phyloP scores from a whole-genome alignment of 2,329 filamentous ascomycete species.

The Ambrosiella xylebori region DNA sequence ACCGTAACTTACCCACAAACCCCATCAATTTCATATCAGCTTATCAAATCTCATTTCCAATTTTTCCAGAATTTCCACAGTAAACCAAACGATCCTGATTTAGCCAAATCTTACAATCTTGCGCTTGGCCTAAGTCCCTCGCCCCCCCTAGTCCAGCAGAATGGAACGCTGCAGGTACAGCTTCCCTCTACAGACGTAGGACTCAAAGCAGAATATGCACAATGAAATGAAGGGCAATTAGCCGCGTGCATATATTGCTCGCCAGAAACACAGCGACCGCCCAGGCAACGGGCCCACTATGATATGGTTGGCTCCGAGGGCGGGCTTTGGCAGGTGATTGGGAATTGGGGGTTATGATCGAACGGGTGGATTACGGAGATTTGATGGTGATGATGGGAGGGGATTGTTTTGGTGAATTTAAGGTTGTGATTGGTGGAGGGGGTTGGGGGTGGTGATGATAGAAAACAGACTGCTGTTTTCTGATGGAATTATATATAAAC shows the following conservation, averaged over 20 bases:
- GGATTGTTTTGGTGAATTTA: neutral
- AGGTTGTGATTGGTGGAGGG: neutral
- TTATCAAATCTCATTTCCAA: neutral
- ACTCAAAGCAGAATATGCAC: neutral
- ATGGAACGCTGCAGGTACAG: slow-evolving; percentile 1
- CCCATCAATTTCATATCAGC: neutral
- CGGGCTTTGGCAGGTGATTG: too few relatives aligned
- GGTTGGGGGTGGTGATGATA: neutral
- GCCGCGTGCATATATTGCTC: neutral
- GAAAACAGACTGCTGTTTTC: neutral
- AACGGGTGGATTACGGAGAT: neutral
- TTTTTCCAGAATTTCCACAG: neutral
- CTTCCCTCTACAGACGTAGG: neutral
- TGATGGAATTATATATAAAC: slow-evolving; percentile 1
- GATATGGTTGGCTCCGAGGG: neutral
- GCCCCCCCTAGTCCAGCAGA: neutral
- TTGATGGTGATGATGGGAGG: neutral
- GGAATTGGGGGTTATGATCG: neutral
- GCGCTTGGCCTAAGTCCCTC: neutral
- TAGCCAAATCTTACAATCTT: neutral
- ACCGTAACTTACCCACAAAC: slow-evolving; percentile 4
- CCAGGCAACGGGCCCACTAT: neutral
- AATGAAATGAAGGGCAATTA: slow-evolving; percentile 1
- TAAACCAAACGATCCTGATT: neutral
- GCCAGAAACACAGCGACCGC: neutral